Base-by-base conservation (phyloP, 306 rosid species). In the Hippophae tibetana region DNA sequence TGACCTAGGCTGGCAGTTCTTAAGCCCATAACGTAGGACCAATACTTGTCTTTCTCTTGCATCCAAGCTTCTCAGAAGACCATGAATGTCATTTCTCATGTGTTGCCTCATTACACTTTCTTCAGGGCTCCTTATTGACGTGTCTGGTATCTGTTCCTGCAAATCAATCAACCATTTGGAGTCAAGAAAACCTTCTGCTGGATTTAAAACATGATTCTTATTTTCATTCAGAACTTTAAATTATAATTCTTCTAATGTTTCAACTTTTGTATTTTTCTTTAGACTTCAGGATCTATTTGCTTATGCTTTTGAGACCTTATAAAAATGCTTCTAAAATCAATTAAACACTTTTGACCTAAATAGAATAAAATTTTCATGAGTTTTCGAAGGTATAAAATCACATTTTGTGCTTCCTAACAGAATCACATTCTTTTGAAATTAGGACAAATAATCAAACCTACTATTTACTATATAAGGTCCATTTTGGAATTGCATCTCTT, bases 21-120 rank as follows among this genome's bases (percentile, higher is more conserved):
- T 27, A 14, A 92, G 87, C 14, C 98, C 98, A 53, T 79, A 92
- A 12, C 95, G 86, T 50, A 92, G 72, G 56, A 58, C 54, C 79
- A 85, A 42, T 49, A 85, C 82, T 73, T 85, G 86, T 64, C 83
- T 85, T 72, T 87, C 95, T 72, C 87, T 81, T 3, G 80, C 54
- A 60, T 83, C 80, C 86, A 92, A 78, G 63, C 81, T 68, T 64
- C 67, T 47, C 65, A 92, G 69, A 51, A 92, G 77, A 65, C 75
- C 66, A 50, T 54, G 47, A 40, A 87, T 64, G 71, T 67, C 89
- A 13, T 75, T 78, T 65, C 56, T 80, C 87, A 83, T 79, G 68
- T 87, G 83, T 45, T 80, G 86, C 64, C 78, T 74, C 79, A 47
- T 78, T 42, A 85, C 89, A 54, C 76, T 78, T 66, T 81, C 87